A percentile compares a stretch with the other conserved stretches of the same genome.
phyloP scores from a whole-genome alignment of 179 eudicot genomes.

The Silene noctiflora region DNA sequence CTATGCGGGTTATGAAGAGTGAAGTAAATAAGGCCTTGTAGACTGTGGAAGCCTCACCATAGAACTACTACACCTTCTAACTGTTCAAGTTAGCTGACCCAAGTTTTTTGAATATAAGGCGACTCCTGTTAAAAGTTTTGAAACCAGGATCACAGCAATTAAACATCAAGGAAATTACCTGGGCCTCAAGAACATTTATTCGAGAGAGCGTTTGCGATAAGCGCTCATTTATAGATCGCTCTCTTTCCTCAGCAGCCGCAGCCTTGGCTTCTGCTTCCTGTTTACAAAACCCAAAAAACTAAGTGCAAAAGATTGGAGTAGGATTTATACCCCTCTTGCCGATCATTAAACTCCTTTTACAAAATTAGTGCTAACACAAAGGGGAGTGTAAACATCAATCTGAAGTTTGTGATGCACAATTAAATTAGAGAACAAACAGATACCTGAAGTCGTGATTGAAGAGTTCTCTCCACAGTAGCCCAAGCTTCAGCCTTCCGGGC shows the following conservation, averaged over 20 bases:
- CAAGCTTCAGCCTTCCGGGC: constrained; percentile 86
- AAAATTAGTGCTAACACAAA: neutral
- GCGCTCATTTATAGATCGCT: constrained; percentile 85
- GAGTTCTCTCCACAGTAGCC: constrained; percentile 92
- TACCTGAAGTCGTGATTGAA: constrained; percentile 92
- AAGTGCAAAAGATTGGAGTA: neutral
- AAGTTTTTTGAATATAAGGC: neutral
- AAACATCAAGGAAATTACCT: constrained; percentile 45
- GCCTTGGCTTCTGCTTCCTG: constrained; percentile 99
- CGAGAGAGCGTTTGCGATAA: constrained; percentile 93
- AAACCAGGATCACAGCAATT: neutral
- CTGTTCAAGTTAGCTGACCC: neutral
- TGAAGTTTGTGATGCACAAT: neutral
- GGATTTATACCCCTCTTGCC: neutral
- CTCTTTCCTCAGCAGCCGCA: constrained; percentile 91
- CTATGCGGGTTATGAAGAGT: neutral
- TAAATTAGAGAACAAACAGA: constrained; percentile 12
- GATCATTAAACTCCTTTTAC: neutral
- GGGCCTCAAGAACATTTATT: constrained; percentile 95
- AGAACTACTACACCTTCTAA: neutral
- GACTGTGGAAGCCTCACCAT: neutral
- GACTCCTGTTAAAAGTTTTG: neutral
- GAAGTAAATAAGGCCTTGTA: neutral
- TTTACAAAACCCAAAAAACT: constrained; percentile 25
- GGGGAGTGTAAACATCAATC: neutral